These are phyloP conservation scores for Anthracocystis panici-leucophaei DNA, from an alignment of 1,284 basidiomycete genomes.

Conservation along the genomic window DNA sequence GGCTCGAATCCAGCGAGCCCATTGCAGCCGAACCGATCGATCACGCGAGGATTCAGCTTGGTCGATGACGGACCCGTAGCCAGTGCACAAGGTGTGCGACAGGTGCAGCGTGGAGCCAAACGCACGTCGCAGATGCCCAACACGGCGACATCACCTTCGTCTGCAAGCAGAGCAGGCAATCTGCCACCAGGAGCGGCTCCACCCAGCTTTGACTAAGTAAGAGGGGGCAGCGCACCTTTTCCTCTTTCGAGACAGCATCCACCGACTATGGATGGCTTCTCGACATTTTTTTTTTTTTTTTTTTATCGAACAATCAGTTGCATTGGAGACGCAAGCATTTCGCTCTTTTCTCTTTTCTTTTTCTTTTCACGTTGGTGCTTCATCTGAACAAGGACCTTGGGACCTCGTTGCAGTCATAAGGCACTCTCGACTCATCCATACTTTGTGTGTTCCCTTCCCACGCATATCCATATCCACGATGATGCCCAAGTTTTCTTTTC, in stretches of 20 bases:
- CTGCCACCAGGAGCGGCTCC: conserved; percentile 45
- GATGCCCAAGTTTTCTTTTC: too few relatives aligned
- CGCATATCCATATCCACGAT: too few relatives aligned
- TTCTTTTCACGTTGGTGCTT: not conserved
- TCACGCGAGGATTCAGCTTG: conserved; percentile 59
- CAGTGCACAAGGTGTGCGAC: conserved; percentile 53
- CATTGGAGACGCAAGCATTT: conserved; percentile 14
- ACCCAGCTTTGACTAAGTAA: conserved; percentile 32
- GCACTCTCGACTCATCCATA: too few relatives aligned
- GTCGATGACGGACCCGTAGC: conserved; percentile 68
- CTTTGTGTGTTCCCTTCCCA: too few relatives aligned
- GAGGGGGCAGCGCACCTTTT: not conserved
- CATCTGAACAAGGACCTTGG: too few relatives aligned
- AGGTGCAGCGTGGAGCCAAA: conserved; percentile 63
- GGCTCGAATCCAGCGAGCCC: conserved; percentile 9
- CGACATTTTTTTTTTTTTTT: not conserved
- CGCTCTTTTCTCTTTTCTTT: not conserved
- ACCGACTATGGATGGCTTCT: not conserved
- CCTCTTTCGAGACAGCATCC: not conserved
- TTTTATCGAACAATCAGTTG: conserved; percentile 25
- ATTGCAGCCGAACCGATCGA: conserved; percentile 30
- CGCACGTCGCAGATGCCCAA: conserved; percentile 52
- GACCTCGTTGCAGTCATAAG: too few relatives aligned
- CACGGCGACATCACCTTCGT: conserved; percentile 25
- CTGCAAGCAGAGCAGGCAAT: conserved; percentile 14